A percentile compares a stretch with the other conserved stretches of the same genome.
Evolutionary conservation across 805 yeast species (phyloP).

Genomic region (Scheffersomyces lignosus): DNA sequence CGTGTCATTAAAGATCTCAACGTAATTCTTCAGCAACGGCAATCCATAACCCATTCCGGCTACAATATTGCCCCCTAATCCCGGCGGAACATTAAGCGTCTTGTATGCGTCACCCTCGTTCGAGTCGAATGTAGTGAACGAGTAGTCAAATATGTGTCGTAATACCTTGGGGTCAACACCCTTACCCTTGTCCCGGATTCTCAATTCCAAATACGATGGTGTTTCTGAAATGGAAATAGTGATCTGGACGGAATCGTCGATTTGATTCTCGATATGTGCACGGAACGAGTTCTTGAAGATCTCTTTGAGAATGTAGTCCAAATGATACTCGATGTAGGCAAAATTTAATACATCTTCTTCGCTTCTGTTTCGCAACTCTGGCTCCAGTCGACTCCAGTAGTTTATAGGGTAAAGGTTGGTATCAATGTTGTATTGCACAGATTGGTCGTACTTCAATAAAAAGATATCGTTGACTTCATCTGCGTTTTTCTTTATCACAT

Average conservation of each 20-base stretch:
- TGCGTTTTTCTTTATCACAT: slow-evolving; percentile 61
- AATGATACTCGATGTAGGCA: slow-evolving; percentile 84
- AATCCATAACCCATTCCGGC: slow-evolving; percentile 98
- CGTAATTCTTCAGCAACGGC: slow-evolving; percentile 65
- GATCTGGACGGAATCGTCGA: slow-evolving; percentile 37
- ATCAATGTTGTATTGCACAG: slow-evolving; percentile 60
- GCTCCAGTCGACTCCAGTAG: slow-evolving; percentile 29
- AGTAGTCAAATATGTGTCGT: slow-evolving; percentile 75
- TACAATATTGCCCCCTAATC: slow-evolving; percentile 64
- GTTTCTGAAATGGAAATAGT: slow-evolving; percentile 35
- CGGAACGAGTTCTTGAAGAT: slow-evolving; percentile 82
- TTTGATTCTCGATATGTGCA: slow-evolving; percentile 76
- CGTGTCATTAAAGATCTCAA: slow-evolving; percentile 42
- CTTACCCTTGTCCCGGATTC: slow-evolving; percentile 85
- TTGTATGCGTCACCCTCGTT: slow-evolving; percentile 59
- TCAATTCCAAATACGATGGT: slow-evolving; percentile 57
- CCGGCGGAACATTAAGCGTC: slow-evolving; percentile 70
- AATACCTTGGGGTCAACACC: slow-evolving; percentile 75
- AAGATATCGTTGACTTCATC: slow-evolving; percentile 83
- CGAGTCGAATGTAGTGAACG: slow-evolving; percentile 75
- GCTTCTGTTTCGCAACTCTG: slow-evolving; percentile 31
- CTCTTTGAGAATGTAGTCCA: slow-evolving; percentile 87
- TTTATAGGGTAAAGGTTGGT: slow-evolving; percentile 28
- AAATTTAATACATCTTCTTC: slow-evolving; percentile 49
- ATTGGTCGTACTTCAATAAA: slow-evolving; percentile 76